Evolutionary conservation across 2,329 filamentous ascomycete genomes (phyloP), one percentile per base, ranked within the genome.

Genomic region (Fusarium ambrosium): DNA sequence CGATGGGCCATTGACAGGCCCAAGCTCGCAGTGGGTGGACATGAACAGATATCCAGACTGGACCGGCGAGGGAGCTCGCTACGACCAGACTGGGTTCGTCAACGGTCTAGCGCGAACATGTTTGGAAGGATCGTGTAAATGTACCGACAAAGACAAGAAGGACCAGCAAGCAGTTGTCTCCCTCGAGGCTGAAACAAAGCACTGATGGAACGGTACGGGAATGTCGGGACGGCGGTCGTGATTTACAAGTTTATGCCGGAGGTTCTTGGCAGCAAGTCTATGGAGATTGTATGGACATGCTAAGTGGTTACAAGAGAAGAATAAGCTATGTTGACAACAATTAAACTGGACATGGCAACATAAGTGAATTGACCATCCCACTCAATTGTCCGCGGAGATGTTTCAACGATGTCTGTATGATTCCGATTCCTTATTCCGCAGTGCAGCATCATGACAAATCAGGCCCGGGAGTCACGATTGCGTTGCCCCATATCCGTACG

Each of bases 241-340:
- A 81, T 89, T 27, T 87, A 89, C 64, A 88, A 88, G 82, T 80
- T 92, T 77, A 92, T 89, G 6, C 86, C 86, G 0, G 89, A 90
- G 43, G 86, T 91, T 62, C 79, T 91, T 61, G 85, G 86, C 72
- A 92, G 92, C 80, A 91, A 90, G 84, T 89, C 89, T 4, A 84
- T 85, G 66, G 83, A 75, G 77, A 75, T 86, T 36, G 73, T 78
- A 4, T 75, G 78, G 71, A 80, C 85, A 37, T 64, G 58, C 20
- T 39, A 55, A 36, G 10, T 29, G 9, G 55, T 22, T 22, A 53
- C 58, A 55, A 58, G 14, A 34, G 13, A 43, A 48, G 24, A 18
- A 51, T 10, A 55, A 53, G 45, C 27, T 29, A 27, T 32, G 22
- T 60, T 48, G 37, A 18, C 62, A 27, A 61, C 9, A 32, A 16